phyloP scores from a whole-genome alignment of 768 basidiomycete species.

The Lentinula guzmanii region DNA sequence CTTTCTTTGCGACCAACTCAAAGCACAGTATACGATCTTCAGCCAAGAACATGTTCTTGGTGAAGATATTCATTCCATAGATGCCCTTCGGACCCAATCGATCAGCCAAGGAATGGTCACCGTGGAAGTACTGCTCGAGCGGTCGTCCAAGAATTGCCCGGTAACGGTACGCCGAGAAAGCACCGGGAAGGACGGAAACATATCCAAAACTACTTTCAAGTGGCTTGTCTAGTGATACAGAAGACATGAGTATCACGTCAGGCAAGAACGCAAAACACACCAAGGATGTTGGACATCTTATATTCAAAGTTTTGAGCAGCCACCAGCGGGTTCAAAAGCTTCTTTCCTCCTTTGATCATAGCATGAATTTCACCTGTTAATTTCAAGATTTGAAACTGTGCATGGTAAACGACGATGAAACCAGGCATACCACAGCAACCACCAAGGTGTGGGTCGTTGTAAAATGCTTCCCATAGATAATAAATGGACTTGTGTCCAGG shows the following conservation, averaged over 20 bases:
- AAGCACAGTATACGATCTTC: slow-evolving; percentile 97
- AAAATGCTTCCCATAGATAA: slow-evolving; percentile 91
- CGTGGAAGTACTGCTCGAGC: slow-evolving; percentile 81
- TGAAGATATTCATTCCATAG: slow-evolving; percentile 96
- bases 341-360: slow-evolving; percentile 90
- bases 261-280: slow-evolving; percentile 24
- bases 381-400: neutral
- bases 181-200: slow-evolving; percentile 91
- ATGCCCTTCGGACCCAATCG: slow-evolving; percentile 92
- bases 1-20: slow-evolving; percentile 88
- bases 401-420: neutral
- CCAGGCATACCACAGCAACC: slow-evolving; percentile 68
- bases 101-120: slow-evolving; percentile 86
- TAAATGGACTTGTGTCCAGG: slow-evolving; percentile 95
- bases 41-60: slow-evolving; percentile 86
- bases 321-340: slow-evolving; percentile 86
- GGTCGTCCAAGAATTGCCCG: slow-evolving; percentile 88
- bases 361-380: slow-evolving; percentile 73
- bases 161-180: slow-evolving; percentile 95
- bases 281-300: slow-evolving; percentile 97
- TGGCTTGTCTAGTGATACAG: slow-evolving; percentile 65
- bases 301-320: slow-evolving; percentile 98
- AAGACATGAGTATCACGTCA: slow-evolving; percentile 7
- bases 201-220: slow-evolving; percentile 95
- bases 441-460: slow-evolving; percentile 71